Evolutionary conservation across 106 monocot species (phyloP).

Genomic region (Triglochin maritima): DNA sequence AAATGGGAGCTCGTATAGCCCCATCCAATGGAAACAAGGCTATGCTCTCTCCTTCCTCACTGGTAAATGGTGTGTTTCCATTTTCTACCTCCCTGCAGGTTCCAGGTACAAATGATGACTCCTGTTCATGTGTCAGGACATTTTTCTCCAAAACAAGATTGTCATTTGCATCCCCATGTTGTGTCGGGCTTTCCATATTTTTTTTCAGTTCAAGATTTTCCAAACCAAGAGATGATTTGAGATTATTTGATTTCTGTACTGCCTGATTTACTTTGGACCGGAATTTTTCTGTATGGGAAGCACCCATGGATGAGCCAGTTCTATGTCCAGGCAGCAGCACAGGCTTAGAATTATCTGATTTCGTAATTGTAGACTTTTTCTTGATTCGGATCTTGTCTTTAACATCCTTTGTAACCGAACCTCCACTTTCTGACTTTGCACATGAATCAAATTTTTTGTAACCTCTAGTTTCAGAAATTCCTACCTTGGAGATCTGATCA

Average conservation of each 20-base stretch:
- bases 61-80: conserved; percentile 13
- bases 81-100: conserved; percentile 3
- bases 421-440: conserved; percentile 13
- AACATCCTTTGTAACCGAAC: conserved; percentile 19
- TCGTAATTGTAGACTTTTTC: conserved; percentile 53
- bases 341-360: conserved; percentile 59
- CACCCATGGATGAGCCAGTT: conserved; percentile 26
- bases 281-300: not conserved
- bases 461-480: conserved; percentile 25
- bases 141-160: conserved; percentile 70
- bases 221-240: conserved; percentile 6
- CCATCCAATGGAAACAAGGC: conserved; percentile 26
- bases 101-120: conserved; percentile 13
- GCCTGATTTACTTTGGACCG: conserved; percentile 1
- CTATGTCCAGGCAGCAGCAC: conserved; percentile 58
- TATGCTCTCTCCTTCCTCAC: conserved; percentile 17
- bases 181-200: not conserved
- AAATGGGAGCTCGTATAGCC: conserved; percentile 39
- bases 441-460: conserved; percentile 9
- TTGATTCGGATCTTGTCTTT: conserved; percentile 33
- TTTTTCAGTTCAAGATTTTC: conserved; percentile 13
- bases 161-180: conserved; percentile 33
- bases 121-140: conserved; percentile 70
- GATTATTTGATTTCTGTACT: conserved; percentile 21
- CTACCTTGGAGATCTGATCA: conserved; percentile 20